These are phyloP conservation scores for Aspergillus chevalieri DNA, from an alignment of 2,329 filamentous ascomycete species.

Conservation along the genomic window DNA sequence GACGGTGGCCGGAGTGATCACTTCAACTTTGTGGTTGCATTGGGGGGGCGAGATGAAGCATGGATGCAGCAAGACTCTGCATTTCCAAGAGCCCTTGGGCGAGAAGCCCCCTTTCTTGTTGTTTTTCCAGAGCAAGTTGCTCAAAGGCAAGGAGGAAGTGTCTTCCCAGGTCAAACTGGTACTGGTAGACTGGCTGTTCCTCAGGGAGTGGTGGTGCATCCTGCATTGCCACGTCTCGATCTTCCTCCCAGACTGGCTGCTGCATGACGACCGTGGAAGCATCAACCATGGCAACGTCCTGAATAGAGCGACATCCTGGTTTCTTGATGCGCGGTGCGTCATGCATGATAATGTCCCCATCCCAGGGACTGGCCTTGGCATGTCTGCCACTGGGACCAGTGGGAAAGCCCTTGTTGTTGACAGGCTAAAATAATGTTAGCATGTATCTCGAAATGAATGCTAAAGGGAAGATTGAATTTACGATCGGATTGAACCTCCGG, in stretches of 20 bases:
- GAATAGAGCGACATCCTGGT: neutral
- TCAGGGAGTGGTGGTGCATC: constrained; percentile 9
- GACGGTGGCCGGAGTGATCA: too few relatives aligned
- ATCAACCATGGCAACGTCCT: neutral
- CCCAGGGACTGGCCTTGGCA: neutral
- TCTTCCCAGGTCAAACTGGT: too few relatives aligned
- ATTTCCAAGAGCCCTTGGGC: too few relatives aligned
- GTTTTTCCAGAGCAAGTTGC: too few relatives aligned
- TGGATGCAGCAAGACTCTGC: too few relatives aligned
- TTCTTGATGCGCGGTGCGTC: neutral
- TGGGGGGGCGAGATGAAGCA: too few relatives aligned
- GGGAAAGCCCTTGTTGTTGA: neutral
- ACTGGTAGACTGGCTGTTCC: too few relatives aligned
- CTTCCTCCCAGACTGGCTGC: neutral
- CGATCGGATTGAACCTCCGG: neutral
- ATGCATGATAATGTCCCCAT: neutral
- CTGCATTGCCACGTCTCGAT: constrained; percentile 11
- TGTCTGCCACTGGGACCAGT: neutral
- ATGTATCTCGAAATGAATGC: neutral
- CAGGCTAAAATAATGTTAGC: neutral
- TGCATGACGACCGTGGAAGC: neutral
- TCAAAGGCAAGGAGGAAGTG: too few relatives aligned
- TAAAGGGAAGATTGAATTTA: neutral
- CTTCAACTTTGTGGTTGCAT: too few relatives aligned
- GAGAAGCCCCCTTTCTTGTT: too few relatives aligned